Evolutionary conservation across 192 early-diverging fungal genomes (phyloP), one percentile per base, ranked within the genome.

Genomic region (Haplosporangium gracile): DNA sequence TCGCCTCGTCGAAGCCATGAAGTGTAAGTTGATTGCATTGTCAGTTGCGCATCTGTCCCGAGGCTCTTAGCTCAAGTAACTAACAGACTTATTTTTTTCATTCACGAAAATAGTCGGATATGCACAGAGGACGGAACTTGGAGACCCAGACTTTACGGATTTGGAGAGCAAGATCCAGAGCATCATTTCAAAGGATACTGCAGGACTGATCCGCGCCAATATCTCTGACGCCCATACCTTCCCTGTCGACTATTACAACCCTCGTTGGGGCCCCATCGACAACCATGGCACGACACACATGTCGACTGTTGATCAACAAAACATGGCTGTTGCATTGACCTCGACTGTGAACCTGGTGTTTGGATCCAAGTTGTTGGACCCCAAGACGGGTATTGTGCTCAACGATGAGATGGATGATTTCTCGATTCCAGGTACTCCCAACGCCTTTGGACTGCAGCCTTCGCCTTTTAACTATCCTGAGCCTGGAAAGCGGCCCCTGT

Each of bases 381-480:
- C 92, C 11, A 89, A 77, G 26, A 97, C 97, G 0, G 98, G 97
- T 26, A 89, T 99, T 71, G 95, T 99, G 51, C 89, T 99, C 68
- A 99, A 99, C 87, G 94, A 98, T 83, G 95, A 98, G 81, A 98
- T 98, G 97, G 96, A 98, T 87, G 97, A 99, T 80, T 99, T 98
- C 79, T 95, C 94, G 70, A 95, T 94, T 15, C 93, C 94, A 40
- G 94, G 94, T 73, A 72, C 88, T 13, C 92, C 93, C 13, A 96
- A 97, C 79, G 88, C 82, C 29, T 96, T 95, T 93, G 97, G 97
- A 22, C 89, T 98, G 39, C 90, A 89, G 13, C 97, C 98, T 0
- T 96, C 95, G 26, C 94, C 95, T 9, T 95, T 94, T 89, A 99
- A 99, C 83, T 97, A 90, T 84, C 91, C 93, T 85, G 92, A 93